These are phyloP conservation scores for Fusarium armeniacum DNA, from an alignment of 2,329 filamentous ascomycete genomes.

Conservation along the genomic window DNA sequence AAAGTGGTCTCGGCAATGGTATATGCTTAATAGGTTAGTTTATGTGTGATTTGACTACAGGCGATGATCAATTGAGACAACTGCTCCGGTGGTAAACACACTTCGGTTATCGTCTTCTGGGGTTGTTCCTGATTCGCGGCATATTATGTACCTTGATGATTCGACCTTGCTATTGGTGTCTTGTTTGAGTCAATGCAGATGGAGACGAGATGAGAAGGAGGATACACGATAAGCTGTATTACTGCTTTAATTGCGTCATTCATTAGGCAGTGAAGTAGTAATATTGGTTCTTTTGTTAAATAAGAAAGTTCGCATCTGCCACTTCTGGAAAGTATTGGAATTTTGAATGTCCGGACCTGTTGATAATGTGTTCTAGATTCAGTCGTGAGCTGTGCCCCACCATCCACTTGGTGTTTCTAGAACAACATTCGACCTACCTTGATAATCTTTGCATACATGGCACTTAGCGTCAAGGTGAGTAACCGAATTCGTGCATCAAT, in stretches of 20 bases:
- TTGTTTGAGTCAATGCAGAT: neutral
- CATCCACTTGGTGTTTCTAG: neutral
- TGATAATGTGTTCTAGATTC: neutral
- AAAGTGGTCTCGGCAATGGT: slow-evolving; percentile 28
- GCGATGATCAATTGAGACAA: slow-evolving; percentile 6
- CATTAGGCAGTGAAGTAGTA: neutral
- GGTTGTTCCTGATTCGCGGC: neutral
- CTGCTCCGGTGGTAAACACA: neutral
- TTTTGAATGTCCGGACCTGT: neutral
- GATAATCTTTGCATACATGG: too few species aligned
- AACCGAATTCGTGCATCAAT: neutral
- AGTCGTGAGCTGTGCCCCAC: neutral
- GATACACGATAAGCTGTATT: slow-evolving; percentile 2
- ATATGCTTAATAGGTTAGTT: slow-evolving; percentile 32
- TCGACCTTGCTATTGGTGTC: neutral
- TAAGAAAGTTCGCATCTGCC: neutral
- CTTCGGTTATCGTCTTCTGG: slow-evolving; percentile 5
- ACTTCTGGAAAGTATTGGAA: neutral
- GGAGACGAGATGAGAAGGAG: slow-evolving; percentile 9
- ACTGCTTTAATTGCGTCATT: neutral
- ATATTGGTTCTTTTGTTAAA: neutral
- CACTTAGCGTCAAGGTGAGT: neutral
- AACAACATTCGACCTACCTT: neutral
- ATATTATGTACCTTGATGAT: slow-evolving; percentile 3
- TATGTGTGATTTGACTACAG: slow-evolving; percentile 3